Conservation (phyloP, 2,329 filamentous ascomycete genomes). For the Gyromitra esculenta region DNA sequence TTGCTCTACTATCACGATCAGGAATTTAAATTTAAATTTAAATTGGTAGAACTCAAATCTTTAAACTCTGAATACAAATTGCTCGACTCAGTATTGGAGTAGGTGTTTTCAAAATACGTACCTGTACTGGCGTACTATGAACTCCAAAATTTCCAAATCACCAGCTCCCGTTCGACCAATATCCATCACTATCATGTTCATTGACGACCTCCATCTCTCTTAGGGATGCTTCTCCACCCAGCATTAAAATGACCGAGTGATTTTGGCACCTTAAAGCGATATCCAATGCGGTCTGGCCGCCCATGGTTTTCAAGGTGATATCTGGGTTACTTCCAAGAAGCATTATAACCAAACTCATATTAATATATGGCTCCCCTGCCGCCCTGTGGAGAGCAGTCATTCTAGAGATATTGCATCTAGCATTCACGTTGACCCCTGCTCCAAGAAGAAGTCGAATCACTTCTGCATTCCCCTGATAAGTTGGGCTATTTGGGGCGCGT, state of each 20-base stretch:
- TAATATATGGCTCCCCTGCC: slow-evolving; percentile 7
- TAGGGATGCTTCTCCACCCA: not conserved
- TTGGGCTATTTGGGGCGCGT: slow-evolving; percentile 7
- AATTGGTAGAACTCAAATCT: no score
- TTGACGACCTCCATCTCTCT: not conserved
- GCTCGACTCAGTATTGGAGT: no score
- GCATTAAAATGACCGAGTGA: not conserved
- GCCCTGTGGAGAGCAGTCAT: slow-evolving; percentile 36
- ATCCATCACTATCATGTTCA: no score
- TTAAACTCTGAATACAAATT: no score
- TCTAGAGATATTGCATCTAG: not conserved
- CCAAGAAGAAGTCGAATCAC: slow-evolving; percentile 22
- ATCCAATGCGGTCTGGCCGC: slow-evolving; percentile 6
- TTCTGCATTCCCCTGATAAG: slow-evolving; percentile 7
- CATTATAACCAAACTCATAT: slow-evolving; percentile 3
- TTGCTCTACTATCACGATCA: not conserved
- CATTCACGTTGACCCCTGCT: slow-evolving; percentile 8
- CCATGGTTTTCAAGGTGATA: not conserved
- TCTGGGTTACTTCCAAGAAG: slow-evolving; percentile 9
- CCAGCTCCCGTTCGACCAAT: no score
- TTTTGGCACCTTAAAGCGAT: slow-evolving; percentile 20
- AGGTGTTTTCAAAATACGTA: no score
- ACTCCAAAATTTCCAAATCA: no score
- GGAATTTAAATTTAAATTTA: not conserved
- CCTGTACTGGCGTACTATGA: no score